Conservation (phyloP, 495 filamentous ascomycete species). For the Immersiella caudata region DNA sequence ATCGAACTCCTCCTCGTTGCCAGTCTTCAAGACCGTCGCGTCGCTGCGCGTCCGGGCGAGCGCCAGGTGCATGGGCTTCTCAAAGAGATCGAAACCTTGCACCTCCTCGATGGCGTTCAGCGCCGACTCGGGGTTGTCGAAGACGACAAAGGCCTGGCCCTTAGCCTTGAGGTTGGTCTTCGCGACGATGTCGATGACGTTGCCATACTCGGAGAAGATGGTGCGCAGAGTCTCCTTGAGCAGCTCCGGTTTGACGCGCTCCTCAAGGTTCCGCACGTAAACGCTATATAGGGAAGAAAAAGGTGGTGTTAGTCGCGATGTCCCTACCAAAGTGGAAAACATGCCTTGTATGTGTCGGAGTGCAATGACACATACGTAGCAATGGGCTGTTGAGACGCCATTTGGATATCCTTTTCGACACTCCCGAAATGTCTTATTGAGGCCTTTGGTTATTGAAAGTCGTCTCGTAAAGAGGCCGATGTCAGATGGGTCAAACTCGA, state of each 20-base stretch:
- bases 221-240: slow-evolving; percentile 73
- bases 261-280: slow-evolving; percentile 90
- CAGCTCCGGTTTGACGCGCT: slow-evolving; percentile 80
- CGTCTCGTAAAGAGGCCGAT: background rate
- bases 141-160: slow-evolving; percentile 96
- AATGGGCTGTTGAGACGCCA: slow-evolving; percentile 42
- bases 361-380: slow-evolving; percentile 70
- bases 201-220: slow-evolving; percentile 91
- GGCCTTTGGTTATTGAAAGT: background rate
- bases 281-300: slow-evolving; percentile 42
- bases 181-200: slow-evolving; percentile 85
- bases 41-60: slow-evolving; percentile 87
- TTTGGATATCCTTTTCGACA: slow-evolving; percentile 25
- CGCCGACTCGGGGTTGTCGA: slow-evolving; percentile 76
- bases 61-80: slow-evolving; percentile 86
- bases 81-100: slow-evolving; percentile 92
- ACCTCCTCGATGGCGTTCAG: slow-evolving; percentile 82
- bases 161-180: slow-evolving; percentile 91
- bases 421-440: background rate
- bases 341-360: slow-evolving; percentile 58
- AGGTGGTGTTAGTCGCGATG: slow-evolving; percentile 25
- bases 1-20: slow-evolving; percentile 82
- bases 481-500: background rate
- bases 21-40: slow-evolving; percentile 73
- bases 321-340: slow-evolving; percentile 6